These are phyloP conservation scores for Iberis pinnata DNA, from an alignment of 345 rosid genomes.

Conservation along the genomic window DNA sequence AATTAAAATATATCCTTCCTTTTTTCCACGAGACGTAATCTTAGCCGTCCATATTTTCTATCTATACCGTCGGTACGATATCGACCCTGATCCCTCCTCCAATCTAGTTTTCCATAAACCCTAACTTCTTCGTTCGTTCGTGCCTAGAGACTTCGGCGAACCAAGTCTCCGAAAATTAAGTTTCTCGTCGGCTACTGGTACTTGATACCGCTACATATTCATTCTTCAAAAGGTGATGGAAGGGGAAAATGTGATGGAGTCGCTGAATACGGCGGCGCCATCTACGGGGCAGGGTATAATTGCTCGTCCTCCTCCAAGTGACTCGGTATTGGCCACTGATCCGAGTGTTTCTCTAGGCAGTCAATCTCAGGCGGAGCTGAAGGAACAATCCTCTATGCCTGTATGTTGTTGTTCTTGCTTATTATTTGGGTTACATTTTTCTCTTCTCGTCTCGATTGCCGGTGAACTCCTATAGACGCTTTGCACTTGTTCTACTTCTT, in stretches of 20 bases:
- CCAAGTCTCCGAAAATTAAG: not conserved
- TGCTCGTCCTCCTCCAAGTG: slow-evolving; percentile 18
- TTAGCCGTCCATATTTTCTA: slow-evolving; percentile 26
- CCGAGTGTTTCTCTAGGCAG: slow-evolving; percentile 14
- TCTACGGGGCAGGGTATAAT: slow-evolving; percentile 14
- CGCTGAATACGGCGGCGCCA: slow-evolving; percentile 9
- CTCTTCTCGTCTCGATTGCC: not conserved
- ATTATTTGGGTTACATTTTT: not conserved
- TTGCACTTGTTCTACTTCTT: not conserved
- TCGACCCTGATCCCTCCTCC: slow-evolving; percentile 9
- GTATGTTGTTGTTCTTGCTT: slow-evolving; percentile 23
- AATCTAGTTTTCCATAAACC: no score
- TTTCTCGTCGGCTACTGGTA: slow-evolving; percentile 10
- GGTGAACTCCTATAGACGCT: not conserved
- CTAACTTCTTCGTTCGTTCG: slow-evolving; percentile 11
- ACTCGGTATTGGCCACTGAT: slow-evolving; percentile 6
- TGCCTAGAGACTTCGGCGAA: slow-evolving; percentile 5
- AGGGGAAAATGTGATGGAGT: slow-evolving; percentile 17
- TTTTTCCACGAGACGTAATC: slow-evolving; percentile 7
- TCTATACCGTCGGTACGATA: slow-evolving; percentile 15
- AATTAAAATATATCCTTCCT: not conserved
- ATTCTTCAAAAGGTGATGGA: slow-evolving; percentile 14
- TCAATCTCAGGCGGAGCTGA: slow-evolving; percentile 16
- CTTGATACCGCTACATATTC: not conserved
- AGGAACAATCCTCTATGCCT: slow-evolving; percentile 27